phyloP scores from a whole-genome alignment of 2,329 filamentous ascomycete species.

The Aspergillus sp. region DNA sequence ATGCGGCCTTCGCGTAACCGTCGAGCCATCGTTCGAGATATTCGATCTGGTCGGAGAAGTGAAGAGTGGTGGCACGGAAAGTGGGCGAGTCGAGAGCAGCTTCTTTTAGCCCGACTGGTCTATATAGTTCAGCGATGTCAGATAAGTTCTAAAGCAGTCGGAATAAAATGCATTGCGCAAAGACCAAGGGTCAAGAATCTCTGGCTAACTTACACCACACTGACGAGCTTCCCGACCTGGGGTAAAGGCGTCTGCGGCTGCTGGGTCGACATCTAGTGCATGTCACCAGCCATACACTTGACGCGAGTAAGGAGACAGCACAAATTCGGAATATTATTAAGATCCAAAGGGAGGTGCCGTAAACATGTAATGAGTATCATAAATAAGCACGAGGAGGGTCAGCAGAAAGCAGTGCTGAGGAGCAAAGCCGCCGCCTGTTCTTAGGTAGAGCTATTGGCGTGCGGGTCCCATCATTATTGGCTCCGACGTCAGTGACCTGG shows the following conservation, averaged over 20 bases:
- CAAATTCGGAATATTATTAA: conserved; percentile 6
- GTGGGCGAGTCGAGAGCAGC: conserved; percentile 94
- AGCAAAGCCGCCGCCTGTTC: conserved; percentile 17
- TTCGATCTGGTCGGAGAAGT: conserved; percentile 91
- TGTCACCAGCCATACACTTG: conserved; percentile 35
- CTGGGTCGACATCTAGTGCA: conserved; percentile 43
- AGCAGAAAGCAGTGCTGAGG: conserved; percentile 15
- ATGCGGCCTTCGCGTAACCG: conserved; percentile 62
- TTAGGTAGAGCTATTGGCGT: conserved; percentile 18
- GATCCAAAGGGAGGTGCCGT: background rate
- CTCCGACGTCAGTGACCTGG: conserved; percentile 32
- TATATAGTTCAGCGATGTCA: conserved; percentile 29
- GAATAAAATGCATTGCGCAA: background rate
- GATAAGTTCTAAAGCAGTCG: background rate
- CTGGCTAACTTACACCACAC: conserved; percentile 42
- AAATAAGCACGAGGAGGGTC: conserved; percentile 17
- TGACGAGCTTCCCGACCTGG: conserved; percentile 47
- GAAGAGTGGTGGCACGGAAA: conserved; percentile 80
- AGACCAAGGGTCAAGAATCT: background rate
- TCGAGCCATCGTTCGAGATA: conserved; percentile 90
- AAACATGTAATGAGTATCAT: conserved; percentile 13
- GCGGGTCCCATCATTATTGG: conserved; percentile 31
- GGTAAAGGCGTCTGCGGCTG: conserved; percentile 37
- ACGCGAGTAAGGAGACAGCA: conserved; percentile 18
- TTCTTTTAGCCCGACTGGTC: conserved; percentile 86